Percentiles rank a stretch among this genome's conserved stretches.
phyloP scores from a whole-genome alignment of 768 basidiomycete species.

The Guyanaporus albipodus region DNA sequence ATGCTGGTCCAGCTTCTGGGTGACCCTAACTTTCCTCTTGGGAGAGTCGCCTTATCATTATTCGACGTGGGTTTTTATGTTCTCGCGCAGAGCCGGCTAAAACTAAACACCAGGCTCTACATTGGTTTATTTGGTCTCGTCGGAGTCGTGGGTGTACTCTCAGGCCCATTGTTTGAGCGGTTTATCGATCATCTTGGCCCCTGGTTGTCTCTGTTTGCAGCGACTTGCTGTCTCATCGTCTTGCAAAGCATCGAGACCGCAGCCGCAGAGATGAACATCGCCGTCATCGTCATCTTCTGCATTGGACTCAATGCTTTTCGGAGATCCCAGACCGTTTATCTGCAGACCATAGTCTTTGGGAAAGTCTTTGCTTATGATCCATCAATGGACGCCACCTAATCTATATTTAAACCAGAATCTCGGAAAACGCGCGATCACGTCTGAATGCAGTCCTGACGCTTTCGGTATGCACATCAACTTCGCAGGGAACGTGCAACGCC shows the following conservation, averaged over 20 bases:
- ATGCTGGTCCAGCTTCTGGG: slow-evolving; percentile 34
- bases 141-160: slow-evolving; percentile 36
- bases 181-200: slow-evolving; percentile 31
- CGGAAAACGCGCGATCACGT: slow-evolving; percentile 24
- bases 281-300: slow-evolving; percentile 36
- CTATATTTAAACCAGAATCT: slow-evolving; percentile 16
- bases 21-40: slow-evolving; percentile 42
- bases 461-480: slow-evolving; percentile 17
- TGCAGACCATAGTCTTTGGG: slow-evolving; percentile 24
- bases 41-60: slow-evolving; percentile 36
- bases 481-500: too few species aligned
- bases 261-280: slow-evolving; percentile 36
- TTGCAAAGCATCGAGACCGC: slow-evolving; percentile 34
- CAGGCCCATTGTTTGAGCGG: slow-evolving; percentile 20
- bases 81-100: not conserved
- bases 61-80: slow-evolving; percentile 24
- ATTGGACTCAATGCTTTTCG: slow-evolving; percentile 36
- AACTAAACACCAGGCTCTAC: slow-evolving; percentile 11
- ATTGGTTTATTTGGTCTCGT: slow-evolving; percentile 50
- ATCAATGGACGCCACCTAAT: not conserved
- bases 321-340: slow-evolving; percentile 37
- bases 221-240: slow-evolving; percentile 25
- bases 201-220: slow-evolving; percentile 39
- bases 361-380: not conserved
- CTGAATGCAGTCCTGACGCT: slow-evolving; percentile 27